Percentiles rank a stretch among this genome's conserved stretches.
Evolutionary conservation across 345 rosid genomes (phyloP).

Genomic region (Gossypium australe): DNA sequence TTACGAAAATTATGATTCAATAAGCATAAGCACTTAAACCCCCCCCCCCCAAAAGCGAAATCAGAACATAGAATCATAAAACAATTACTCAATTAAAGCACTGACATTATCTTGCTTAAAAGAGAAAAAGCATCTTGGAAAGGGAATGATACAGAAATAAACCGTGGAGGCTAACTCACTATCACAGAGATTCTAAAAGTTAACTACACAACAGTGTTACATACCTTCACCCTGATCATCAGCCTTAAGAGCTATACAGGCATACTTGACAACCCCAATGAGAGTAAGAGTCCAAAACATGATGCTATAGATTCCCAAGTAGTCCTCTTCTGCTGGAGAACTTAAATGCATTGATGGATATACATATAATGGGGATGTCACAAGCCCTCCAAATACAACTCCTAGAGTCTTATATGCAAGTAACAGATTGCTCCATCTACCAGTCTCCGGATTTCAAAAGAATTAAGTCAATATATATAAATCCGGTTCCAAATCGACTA

Average conservation of each 20-base stretch:
- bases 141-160: too few species aligned
- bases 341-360: conserved; percentile 59
- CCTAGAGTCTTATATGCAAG: conserved; percentile 60
- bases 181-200: not conserved
- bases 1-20: not conserved
- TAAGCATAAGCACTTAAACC: not conserved
- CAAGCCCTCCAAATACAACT: conserved; percentile 73
- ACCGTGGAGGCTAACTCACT: not conserved
- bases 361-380: conserved; percentile 61
- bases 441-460: conserved; percentile 20
- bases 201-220: conserved; percentile 11
- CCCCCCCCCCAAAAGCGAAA: not conserved
- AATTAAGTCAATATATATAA: not conserved
- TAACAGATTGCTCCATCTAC: conserved; percentile 30
- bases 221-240: conserved; percentile 75
- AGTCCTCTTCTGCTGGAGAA: conserved; percentile 56
- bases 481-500: not conserved
- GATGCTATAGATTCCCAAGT: conserved; percentile 57
- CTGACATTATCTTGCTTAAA: too few species aligned
- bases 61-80: not conserved
- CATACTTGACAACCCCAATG: conserved; percentile 52
- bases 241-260: conserved; percentile 47
- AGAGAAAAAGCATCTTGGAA: too few species aligned
- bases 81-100: not conserved
- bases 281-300: conserved; percentile 72